These are phyloP conservation scores for Leishmania arabica DNA, from an alignment of 208 protist species.

Conservation along the genomic window DNA sequence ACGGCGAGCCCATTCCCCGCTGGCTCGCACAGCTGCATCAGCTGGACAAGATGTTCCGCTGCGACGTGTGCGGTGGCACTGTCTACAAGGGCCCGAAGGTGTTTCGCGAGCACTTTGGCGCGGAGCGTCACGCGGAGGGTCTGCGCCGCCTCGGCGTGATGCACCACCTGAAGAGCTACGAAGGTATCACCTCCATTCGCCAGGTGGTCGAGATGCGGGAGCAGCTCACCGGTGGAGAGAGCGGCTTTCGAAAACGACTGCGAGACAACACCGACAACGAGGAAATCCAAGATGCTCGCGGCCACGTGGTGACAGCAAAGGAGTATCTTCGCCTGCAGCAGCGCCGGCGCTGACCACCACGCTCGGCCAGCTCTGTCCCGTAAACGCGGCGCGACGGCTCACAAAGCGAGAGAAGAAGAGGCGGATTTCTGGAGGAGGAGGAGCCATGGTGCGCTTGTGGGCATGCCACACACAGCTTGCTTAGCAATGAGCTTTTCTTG, in stretches of 20 bases:
- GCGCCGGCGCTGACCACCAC: not conserved
- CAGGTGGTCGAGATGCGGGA: conserved; percentile 82
- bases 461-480: not conserved
- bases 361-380: not conserved
- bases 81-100: conserved; percentile 85
- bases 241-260: conserved; percentile 59
- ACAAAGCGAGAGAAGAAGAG: not conserved
- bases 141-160: conserved; percentile 78
- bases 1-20: conserved; percentile 76
- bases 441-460: not conserved
- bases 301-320: conserved; percentile 75
- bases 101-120: conserved; percentile 88
- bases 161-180: conserved; percentile 67
- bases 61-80: conserved; percentile 88
- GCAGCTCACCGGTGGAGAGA: conserved; percentile 29
- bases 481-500: not conserved
- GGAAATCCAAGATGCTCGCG: conserved; percentile 83
- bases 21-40: conserved; percentile 85
- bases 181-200: conserved; percentile 76
- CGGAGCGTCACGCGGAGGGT: conserved; percentile 80
- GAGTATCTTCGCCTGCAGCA: conserved; percentile 67
- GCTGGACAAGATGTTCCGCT: conserved; percentile 81
- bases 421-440: not conserved
- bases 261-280: conserved; percentile 75
- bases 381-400: not conserved